Conservation (phyloP, 140 eudicot genomes). For the Senecio squalidus region DNA sequence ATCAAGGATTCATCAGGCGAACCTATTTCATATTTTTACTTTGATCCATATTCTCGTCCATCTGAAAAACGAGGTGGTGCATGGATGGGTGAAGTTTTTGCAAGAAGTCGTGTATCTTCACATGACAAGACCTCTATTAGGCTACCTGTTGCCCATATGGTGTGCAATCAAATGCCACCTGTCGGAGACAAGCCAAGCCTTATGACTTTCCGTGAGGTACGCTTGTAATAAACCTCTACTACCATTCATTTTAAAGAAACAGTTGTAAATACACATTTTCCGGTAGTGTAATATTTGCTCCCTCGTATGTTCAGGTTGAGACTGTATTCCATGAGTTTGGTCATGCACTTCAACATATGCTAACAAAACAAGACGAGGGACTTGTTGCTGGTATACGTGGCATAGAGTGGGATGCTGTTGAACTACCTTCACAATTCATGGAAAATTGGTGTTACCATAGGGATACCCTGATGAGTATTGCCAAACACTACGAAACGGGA, state of each 20-base stretch:
- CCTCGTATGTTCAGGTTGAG: conserved; percentile 50
- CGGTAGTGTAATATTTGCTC: neutral
- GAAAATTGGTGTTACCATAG: conserved; percentile 97
- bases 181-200: conserved; percentile 94
- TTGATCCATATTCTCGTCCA: conserved; percentile 98
- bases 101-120: conserved; percentile 71
- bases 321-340: conserved; percentile 99
- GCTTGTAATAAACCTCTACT: conserved; percentile 19
- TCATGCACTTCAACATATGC: conserved; percentile 97
- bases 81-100: conserved; percentile 94
- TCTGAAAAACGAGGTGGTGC: conserved; percentile 97
- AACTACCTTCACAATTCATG: conserved; percentile 93
- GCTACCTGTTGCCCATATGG: conserved; percentile 95
- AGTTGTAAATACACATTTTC: neutral
- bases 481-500: conserved; percentile 93
- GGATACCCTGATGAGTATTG: conserved; percentile 93
- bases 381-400: conserved; percentile 93
- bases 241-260: neutral
- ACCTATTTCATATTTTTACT: conserved; percentile 83
- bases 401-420: conserved; percentile 98
- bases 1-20: conserved; percentile 77
- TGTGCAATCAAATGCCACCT: conserved; percentile 97
- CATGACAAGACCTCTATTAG: conserved; percentile 62
- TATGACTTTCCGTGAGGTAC: conserved; percentile 94
- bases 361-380: conserved; percentile 90